Base-by-base conservation (phyloP, 331 rosid species). In the Quercus lobata region DNA sequence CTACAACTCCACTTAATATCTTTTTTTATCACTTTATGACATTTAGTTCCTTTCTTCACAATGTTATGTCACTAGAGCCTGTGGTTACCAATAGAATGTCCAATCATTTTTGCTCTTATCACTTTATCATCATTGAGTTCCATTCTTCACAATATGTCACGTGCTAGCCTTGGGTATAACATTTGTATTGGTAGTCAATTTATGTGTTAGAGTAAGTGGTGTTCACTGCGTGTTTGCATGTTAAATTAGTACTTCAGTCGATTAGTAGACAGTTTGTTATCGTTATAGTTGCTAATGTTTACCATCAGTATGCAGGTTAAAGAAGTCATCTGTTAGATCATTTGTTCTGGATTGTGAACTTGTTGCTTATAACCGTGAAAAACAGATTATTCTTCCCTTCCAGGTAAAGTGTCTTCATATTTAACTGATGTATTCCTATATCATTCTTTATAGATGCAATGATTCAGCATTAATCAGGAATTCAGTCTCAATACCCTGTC, bases 301-400 rank as follows among this genome's bases (percentile, higher is more conserved):
- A 57, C 71, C 61, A 82, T 82, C 70, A 68, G 71, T 74, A 74
- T 86, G 75, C 94, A 96, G 97, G 91, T 78, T 91, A 78, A 96
- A 91, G 90, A 96, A 96, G 87, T 18, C 97, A 76, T 69, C 85
- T 70, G 93, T 93, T 71, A 79, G 70, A 25, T 91, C 99, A 56
- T 93, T 96, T 87, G 84, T 96, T 78, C 90, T 96, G 79, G 98
- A 96, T 78, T 93, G 99, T 80, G 98, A 96, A 86, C 80, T 96
- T 78, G 99, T 93, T 87, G 99, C 94, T 68, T 95, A 93, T 81
- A 90, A 95, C 70, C 94, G 90, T 76, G 84, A 30, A 76, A 84
- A 85, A 16, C 81, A 87, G 71, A 86, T 81, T 78, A 93, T 96
- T 84, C 90, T 79, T 29, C 92, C 99, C 57, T 96, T 96, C 84